Evolutionary conservation across 2,329 filamentous ascomycete genomes (phyloP), one percentile per base, ranked within the genome.

Genomic region (Sarocladium brachiariae): DNA sequence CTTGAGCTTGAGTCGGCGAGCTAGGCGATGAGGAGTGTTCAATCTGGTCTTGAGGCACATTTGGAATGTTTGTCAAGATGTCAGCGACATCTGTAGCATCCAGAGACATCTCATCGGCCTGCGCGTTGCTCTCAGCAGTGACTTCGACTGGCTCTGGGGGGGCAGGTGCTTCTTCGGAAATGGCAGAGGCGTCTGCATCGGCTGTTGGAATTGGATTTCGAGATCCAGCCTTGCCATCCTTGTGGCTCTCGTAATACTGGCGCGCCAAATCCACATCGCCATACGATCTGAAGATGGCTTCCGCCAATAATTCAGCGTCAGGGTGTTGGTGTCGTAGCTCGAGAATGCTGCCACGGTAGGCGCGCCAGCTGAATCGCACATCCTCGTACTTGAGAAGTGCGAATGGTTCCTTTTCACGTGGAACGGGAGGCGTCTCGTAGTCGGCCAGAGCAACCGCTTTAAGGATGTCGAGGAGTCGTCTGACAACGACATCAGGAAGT

Each of bases 221-320:
- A 5, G 74, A 69, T 21, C 84, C 80, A 50, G 78, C 75, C 49
- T 78, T 65, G 38, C 81, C 75, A 51, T 75, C 72, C 43, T 66
- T 70, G 53, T 87, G 80, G 13, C 83, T 80, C 51, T 72, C 74
- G 62, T 87, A 93, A 63, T 97, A 97, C 51, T 93, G 87, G 30
- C 75, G 72, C 6, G 89, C 83, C 23, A 73, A 69, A 2, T 70
- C 64, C 4, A 67, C 59, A 50, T 78, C 77, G 51, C 89, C 88
- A 60, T 89, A 86, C 59, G 88, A 88, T 50, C 92, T 83, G 64
- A 89, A 96, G 0, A 93, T 70, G 25, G 88, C 90, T 66, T 97
- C 92, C 27, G 79, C 76, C 6, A 79, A 85, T 49, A 96, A 72
- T 11, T 81, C 78, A 38, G 77, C 70, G 18, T 82, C 73, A 41